These are phyloP conservation scores for Beauveria sp. DNA, from an alignment of 2,329 filamentous ascomycete species.

Conservation along the genomic window DNA sequence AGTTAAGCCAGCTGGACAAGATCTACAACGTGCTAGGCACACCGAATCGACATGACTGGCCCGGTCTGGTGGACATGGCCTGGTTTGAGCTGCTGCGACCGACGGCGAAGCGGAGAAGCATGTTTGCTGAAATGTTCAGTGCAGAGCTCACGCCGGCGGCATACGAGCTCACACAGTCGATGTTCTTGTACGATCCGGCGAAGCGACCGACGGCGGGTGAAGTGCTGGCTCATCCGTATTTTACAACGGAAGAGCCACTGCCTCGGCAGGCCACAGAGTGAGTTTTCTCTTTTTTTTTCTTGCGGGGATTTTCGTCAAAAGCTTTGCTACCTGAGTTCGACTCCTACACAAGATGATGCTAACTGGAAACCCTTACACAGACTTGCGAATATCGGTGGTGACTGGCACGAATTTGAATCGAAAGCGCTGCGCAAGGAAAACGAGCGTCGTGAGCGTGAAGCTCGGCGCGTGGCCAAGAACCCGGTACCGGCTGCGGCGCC, in stretches of 20 bases:
- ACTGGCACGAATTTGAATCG: conserved; percentile 98
- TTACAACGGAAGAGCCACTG: conserved; percentile 69
- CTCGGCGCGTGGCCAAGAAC: conserved; percentile 34
- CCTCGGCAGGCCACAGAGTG: conserved; percentile 75
- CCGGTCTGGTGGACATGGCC: conserved; percentile 82
- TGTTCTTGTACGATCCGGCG: conserved; percentile 84
- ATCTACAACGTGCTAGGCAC: conserved; percentile 92
- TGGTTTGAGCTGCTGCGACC: conserved; percentile 93
- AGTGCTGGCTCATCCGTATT: conserved; percentile 82
- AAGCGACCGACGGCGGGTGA: conserved; percentile 77
- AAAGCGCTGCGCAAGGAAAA: conserved; percentile 90
- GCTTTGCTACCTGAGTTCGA: too few relatives aligned
- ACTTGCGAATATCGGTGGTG: conserved; percentile 73
- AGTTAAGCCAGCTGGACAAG: conserved; percentile 91
- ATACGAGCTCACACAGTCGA: conserved; percentile 71
- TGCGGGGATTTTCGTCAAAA: too few relatives aligned
- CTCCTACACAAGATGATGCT: conserved; percentile 15
- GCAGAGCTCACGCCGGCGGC: conserved; percentile 70
- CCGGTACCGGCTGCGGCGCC: conserved; percentile 15
- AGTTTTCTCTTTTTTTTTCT: conserved; percentile 27
- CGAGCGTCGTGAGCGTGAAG: conserved; percentile 55
- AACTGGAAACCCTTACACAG: conserved; percentile 32
- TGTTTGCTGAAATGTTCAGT: conserved; percentile 77
- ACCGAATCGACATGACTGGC: conserved; percentile 78
- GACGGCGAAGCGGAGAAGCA: conserved; percentile 59